Conservation (phyloP, 148 eudicot species). For the Dianthus caryophyllus region DNA sequence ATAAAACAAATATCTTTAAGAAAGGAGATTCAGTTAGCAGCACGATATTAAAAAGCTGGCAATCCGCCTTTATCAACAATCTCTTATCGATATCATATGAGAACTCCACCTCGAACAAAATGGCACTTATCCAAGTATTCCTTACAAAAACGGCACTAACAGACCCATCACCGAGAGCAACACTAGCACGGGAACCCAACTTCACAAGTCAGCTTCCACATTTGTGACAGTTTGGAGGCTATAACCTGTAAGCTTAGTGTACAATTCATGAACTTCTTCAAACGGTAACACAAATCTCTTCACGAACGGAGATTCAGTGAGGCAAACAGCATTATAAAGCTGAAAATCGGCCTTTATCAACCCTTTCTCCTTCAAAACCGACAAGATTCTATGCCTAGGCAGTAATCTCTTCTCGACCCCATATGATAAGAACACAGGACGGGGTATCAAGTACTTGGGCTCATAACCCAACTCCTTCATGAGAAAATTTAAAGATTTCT, state of each 20-base stretch:
- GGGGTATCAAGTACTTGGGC: conserved; percentile 16
- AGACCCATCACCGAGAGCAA: neutral
- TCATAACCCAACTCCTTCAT: too few species aligned
- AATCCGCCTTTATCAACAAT: too few species aligned
- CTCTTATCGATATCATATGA: too few species aligned
- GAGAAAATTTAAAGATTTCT: too few species aligned
- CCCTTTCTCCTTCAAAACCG: conserved; percentile 28
- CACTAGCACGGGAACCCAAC: neutral
- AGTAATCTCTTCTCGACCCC: conserved; percentile 30
- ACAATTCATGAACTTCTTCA: conserved; percentile 14
- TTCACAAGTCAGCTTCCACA: neutral
- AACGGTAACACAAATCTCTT: conserved; percentile 23
- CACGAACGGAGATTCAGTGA: conserved; percentile 17
- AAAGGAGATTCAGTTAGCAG: too few species aligned
- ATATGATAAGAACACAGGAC: neutral
- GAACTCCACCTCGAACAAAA: too few species aligned
- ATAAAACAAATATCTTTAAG: too few species aligned
- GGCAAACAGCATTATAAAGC: conserved; percentile 4
- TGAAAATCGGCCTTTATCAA: conserved; percentile 11
- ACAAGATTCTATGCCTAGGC: conserved; percentile 29
- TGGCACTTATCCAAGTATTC: neutral
- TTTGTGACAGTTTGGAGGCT: neutral
- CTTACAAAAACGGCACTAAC: neutral
- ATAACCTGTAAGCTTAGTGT: neutral
- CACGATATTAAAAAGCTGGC: too few species aligned